Evolutionary conservation across 2,329 filamentous ascomycete species (phyloP).

Genomic region (Fusarium gaditjirri): DNA sequence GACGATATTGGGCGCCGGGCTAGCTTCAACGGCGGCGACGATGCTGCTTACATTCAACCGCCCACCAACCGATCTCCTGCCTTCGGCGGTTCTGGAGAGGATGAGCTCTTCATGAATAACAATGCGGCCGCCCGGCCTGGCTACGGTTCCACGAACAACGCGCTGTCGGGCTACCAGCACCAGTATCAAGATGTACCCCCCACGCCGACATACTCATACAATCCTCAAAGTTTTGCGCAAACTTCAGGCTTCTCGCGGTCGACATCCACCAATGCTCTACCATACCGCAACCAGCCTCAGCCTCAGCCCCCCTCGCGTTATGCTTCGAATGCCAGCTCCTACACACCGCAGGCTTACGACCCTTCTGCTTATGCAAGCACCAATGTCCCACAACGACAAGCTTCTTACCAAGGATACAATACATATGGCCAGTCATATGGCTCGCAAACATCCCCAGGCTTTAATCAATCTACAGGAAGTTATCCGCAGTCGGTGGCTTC

Average conservation of each 20-base stretch:
- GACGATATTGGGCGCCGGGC: constrained; percentile 60
- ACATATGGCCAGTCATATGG: constrained; percentile 57
- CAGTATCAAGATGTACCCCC: constrained; percentile 60
- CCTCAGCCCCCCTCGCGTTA: constrained; percentile 52
- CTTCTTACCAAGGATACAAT: constrained; percentile 61
- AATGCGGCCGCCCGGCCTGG: constrained; percentile 49
- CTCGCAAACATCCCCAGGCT: constrained; percentile 50
- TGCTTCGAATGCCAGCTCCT: constrained; percentile 54
- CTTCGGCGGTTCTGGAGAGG: constrained; percentile 51
- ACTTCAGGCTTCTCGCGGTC: constrained; percentile 53
- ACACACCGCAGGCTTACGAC: constrained; percentile 66
- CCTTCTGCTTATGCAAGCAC: constrained; percentile 67
- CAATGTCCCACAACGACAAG: constrained; percentile 60
- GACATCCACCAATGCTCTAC: constrained; percentile 62
- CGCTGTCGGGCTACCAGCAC: constrained; percentile 63
- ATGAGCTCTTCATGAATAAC: constrained; percentile 73
- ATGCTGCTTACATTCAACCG: constrained; percentile 64
- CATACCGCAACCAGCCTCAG: constrained; percentile 57
- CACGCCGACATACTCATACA: constrained; percentile 68
- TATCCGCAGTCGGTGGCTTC: constrained; percentile 45
- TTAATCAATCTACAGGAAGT: constrained; percentile 49
- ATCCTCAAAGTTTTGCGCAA: constrained; percentile 72
- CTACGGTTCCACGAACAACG: constrained; percentile 57
- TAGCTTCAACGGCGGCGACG: constrained; percentile 83
- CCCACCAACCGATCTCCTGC: constrained; percentile 42